These are phyloP conservation scores for Symmetrospora coprosmae DNA, from an alignment of 768 basidiomycete genomes.

Conservation along the genomic window DNA sequence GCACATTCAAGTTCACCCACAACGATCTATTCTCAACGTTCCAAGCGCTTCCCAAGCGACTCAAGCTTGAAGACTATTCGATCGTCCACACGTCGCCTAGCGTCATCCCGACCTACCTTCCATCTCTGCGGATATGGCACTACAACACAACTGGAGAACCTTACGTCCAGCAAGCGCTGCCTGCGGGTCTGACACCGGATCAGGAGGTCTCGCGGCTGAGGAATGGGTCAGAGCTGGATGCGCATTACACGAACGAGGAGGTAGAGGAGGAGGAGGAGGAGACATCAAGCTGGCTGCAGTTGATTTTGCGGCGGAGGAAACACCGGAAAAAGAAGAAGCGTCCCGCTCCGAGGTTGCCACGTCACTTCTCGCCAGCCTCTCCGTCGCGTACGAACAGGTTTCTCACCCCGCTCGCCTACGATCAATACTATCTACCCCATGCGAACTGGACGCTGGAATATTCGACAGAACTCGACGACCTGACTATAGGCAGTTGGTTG, in stretches of 20 bases:
- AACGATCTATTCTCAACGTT: constrained; percentile 11
- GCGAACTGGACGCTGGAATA: constrained; percentile 38
- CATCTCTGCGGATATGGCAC: constrained; percentile 62
- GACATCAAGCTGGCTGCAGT: no score
- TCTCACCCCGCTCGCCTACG: constrained; percentile 66
- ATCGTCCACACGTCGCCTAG: constrained; percentile 68
- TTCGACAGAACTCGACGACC: constrained; percentile 57
- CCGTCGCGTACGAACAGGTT: constrained; percentile 58
- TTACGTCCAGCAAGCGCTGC: background rate
- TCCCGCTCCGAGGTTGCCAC: constrained; percentile 46
- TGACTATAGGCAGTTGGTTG: constrained; percentile 65
- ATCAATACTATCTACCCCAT: constrained; percentile 48
- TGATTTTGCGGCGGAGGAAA: constrained; percentile 45
- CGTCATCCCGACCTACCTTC: constrained; percentile 75
- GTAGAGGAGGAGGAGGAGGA: no score
- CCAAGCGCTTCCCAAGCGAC: constrained; percentile 34
- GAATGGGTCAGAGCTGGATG: no score
- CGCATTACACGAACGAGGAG: no score
- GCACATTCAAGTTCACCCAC: background rate
- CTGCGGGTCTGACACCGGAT: no score
- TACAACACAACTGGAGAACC: constrained; percentile 53
- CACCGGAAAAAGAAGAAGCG: constrained; percentile 51
- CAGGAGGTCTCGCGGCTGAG: no score
- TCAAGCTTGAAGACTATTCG: constrained; percentile 53
- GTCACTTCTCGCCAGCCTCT: constrained; percentile 45